Evolutionary conservation across 148 eudicot species (phyloP), one percentile per base, ranked within the genome.

Genomic region (Amaranthus hypochondriacus): DNA sequence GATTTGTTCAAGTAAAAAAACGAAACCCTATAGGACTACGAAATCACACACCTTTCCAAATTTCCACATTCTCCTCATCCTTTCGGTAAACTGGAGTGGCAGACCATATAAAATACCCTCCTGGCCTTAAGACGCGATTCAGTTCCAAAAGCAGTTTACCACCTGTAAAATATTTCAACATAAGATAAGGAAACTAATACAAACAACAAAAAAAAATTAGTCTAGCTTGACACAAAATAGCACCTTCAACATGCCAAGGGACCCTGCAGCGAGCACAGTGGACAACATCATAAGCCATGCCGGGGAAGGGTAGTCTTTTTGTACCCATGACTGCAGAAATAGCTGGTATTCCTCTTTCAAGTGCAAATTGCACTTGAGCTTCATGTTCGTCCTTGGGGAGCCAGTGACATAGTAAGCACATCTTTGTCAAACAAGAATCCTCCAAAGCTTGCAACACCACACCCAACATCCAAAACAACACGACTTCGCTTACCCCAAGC

Each of bases 331-430:
- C 96, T 48, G 96, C 86, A 55, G 89, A 86, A 61, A 86, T 77
- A 70, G 90, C 96, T 62, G 96, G 90, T 56, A 90, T 88, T 55
- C 92, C 92, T 76, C 96, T 81, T 78, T 90, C 96, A 21, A 90
- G 89, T 46, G 96, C 96, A 78, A 90, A 90, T 74, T 90, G 96
- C 44, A 83, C 85, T 81, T 90, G 96, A 13, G 96, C 96, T 83
- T 88, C 96, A 48, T 90, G 96, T 61, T 88, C 96, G 62, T 90
- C 96, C 75, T 90, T 90, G 47, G 96, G 96, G 96, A 74, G 92
- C 96, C 66, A 90, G 71, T 69, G 96, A 90, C 90, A 90, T 81
- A 48, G 96, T 67, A 52, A 88, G 81, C 6, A 90, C 92, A 66
- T 90, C 87, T 76, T 83, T 83, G 57, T 90, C 96, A 75, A 88